These are phyloP conservation scores for Penicillium waksmanii DNA, from an alignment of 495 filamentous ascomycete species.

Conservation along the genomic window DNA sequence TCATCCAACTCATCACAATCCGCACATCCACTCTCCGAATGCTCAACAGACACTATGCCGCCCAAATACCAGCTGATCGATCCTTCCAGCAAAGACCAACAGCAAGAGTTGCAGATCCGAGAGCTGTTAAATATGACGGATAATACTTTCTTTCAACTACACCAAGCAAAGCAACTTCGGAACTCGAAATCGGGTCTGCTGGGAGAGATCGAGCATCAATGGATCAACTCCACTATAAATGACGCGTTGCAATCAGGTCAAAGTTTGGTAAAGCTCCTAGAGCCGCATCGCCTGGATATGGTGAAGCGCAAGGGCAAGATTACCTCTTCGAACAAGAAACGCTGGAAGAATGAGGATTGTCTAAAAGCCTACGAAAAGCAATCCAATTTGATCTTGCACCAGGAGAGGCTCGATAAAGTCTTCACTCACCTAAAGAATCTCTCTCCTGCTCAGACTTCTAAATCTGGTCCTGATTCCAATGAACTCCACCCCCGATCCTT, in stretches of 20 bases:
- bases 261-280: slow-evolving; percentile 15
- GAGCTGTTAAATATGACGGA: slow-evolving; percentile 13
- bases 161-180: slow-evolving; percentile 11
- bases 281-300: slow-evolving; percentile 14
- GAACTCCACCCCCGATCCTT: neutral
- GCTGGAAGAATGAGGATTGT: slow-evolving; percentile 14
- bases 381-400: slow-evolving; percentile 10
- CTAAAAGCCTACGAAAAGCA: slow-evolving; percentile 11
- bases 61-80: slow-evolving; percentile 11
- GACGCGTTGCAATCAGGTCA: slow-evolving; percentile 14
- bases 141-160: slow-evolving; percentile 7
- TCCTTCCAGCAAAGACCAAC: slow-evolving; percentile 4
- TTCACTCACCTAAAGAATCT: slow-evolving; percentile 11
- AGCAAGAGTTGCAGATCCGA: slow-evolving; percentile 15
- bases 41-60: neutral
- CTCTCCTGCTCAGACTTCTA: neutral
- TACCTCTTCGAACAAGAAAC: slow-evolving; percentile 16
- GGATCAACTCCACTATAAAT: slow-evolving; percentile 20
- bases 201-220: slow-evolving; percentile 25
- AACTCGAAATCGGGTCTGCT: slow-evolving; percentile 12
- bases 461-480: neutral
- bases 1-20: neutral
- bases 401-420: slow-evolving; percentile 15
- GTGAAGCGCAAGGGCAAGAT: slow-evolving; percentile 24
- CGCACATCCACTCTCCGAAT: neutral